Evolutionary conservation across 2,329 filamentous ascomycete species (phyloP).

Genomic region (Plenodomus lindquistii): DNA sequence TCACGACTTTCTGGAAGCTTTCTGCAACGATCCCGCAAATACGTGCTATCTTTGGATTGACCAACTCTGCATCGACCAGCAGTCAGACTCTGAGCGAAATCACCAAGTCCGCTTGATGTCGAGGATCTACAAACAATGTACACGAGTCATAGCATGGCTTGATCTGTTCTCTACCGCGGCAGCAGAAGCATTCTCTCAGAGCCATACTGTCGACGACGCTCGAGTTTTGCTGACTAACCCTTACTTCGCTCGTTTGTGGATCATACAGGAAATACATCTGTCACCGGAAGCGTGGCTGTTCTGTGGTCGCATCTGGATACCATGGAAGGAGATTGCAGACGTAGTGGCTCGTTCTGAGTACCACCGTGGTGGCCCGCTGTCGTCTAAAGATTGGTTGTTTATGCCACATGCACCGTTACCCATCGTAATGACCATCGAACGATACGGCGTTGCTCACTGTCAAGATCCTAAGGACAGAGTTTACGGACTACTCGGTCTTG

Average conservation of each 20-base stretch:
- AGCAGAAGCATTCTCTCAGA: background rate
- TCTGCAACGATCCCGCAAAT: slow-evolving; percentile 1
- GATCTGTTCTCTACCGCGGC: background rate
- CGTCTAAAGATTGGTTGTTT: background rate
- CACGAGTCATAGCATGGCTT: slow-evolving; percentile 6
- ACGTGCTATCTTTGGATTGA: slow-evolving; percentile 6
- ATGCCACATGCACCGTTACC: background rate
- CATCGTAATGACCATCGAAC: background rate
- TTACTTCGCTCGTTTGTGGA: slow-evolving; percentile 11
- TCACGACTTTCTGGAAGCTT: slow-evolving; percentile 3
- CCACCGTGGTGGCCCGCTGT: background rate
- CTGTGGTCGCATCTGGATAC: slow-evolving; percentile 1
- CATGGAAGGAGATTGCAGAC: background rate
- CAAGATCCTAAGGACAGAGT: slow-evolving; percentile 7
- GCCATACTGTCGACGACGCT: background rate
- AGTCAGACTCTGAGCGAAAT: slow-evolving; percentile 1
- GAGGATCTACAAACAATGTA: slow-evolving; percentile 2
- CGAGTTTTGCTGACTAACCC: background rate
- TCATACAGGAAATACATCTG: slow-evolving; percentile 7
- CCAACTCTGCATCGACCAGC: slow-evolving; percentile 9
- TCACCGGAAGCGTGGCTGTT: background rate
- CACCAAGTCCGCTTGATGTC: slow-evolving; percentile 10
- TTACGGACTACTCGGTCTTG: slow-evolving; percentile 7
- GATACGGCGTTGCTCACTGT: background rate
- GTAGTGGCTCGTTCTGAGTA: background rate